phyloP scores from a whole-genome alignment of 345 rosid species.

The Microcos paniculata region DNA sequence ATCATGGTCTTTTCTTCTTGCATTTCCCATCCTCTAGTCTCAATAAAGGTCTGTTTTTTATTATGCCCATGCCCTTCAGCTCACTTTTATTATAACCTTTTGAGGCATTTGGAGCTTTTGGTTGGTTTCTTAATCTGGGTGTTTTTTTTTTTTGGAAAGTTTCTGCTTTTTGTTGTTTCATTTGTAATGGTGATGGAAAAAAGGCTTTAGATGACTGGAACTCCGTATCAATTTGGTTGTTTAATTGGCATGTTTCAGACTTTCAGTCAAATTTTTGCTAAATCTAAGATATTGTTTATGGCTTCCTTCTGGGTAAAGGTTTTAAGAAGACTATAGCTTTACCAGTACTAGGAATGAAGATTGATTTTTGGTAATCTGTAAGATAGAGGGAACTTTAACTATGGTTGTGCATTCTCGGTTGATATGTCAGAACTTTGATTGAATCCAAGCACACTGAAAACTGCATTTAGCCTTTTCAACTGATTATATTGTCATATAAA shows the following conservation, averaged over 20 bases:
- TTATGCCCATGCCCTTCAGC: constrained; percentile 13
- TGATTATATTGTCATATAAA: not conserved
- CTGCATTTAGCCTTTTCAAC: not conserved
- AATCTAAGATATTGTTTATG: not conserved
- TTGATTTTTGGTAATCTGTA: not conserved
- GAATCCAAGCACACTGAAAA: not conserved
- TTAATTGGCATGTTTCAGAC: not conserved
- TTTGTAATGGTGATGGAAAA: not conserved
- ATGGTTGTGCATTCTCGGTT: not conserved
- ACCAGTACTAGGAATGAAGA: not conserved
- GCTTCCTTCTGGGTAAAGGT: not conserved
- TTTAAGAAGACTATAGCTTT: not conserved
- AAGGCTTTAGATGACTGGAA: not conserved
- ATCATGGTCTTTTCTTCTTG: constrained; percentile 59
- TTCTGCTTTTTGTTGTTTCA: not conserved
- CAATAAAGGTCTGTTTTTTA: constrained; percentile 39
- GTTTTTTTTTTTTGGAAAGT: not conserved
- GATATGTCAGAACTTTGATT: not conserved
- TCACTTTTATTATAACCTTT: not conserved
- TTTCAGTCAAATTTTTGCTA: constrained; percentile 11
- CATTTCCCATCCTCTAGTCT: constrained; percentile 41
- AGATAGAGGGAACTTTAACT: not conserved
- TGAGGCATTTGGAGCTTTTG: not conserved
- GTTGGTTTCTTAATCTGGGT: constrained; percentile 11
- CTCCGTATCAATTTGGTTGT: not conserved